Conservation (phyloP, 495 filamentous ascomycete genomes). For the Chaetomium cochliodes region DNA sequence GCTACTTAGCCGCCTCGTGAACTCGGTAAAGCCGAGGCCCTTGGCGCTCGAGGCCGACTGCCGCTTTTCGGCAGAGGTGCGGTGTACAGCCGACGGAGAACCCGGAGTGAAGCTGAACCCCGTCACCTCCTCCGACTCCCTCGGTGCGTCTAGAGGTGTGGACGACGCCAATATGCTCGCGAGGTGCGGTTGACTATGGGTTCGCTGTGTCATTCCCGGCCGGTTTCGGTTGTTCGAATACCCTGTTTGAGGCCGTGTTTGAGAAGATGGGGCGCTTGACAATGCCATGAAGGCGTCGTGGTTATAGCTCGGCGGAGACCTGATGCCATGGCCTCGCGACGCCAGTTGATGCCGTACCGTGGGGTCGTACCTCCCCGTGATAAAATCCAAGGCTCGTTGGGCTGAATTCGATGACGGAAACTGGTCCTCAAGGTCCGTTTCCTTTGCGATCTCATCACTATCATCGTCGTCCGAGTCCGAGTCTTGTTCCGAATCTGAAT, state of each 20-base stretch:
- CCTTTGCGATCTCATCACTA: slow-evolving; percentile 38
- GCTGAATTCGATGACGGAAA: slow-evolving; percentile 31
- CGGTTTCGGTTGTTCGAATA: slow-evolving; percentile 41
- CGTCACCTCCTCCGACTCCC: slow-evolving; percentile 22
- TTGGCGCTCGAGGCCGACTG: slow-evolving; percentile 48
- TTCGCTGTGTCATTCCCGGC: slow-evolving; percentile 43
- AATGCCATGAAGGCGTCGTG: slow-evolving; percentile 37
- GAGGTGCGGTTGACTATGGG: slow-evolving; percentile 47
- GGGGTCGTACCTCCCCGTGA: slow-evolving; percentile 43
- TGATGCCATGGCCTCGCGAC: slow-evolving; percentile 19
- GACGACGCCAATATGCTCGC: slow-evolving; percentile 30
- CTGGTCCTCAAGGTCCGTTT: slow-evolving; percentile 34
- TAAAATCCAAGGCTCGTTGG: slow-evolving; percentile 50
- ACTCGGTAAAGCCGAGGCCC: slow-evolving; percentile 54
- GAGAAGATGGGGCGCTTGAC: slow-evolving; percentile 33
- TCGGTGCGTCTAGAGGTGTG: slow-evolving; percentile 17
- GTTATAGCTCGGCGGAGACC: slow-evolving; percentile 34
- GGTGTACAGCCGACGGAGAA: slow-evolving; percentile 24
- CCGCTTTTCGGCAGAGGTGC: slow-evolving; percentile 40
- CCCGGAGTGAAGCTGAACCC: slow-evolving; percentile 26
- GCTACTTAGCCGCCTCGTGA: slow-evolving; percentile 53
- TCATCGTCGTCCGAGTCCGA: slow-evolving; percentile 41
- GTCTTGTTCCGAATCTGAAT: slow-evolving; percentile 35
- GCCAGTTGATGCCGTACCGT: slow-evolving; percentile 18
- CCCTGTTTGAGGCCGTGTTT: slow-evolving; percentile 46